Conservation (phyloP, 2,329 filamentous ascomycete genomes). For the Verticillium alfalfae region DNA sequence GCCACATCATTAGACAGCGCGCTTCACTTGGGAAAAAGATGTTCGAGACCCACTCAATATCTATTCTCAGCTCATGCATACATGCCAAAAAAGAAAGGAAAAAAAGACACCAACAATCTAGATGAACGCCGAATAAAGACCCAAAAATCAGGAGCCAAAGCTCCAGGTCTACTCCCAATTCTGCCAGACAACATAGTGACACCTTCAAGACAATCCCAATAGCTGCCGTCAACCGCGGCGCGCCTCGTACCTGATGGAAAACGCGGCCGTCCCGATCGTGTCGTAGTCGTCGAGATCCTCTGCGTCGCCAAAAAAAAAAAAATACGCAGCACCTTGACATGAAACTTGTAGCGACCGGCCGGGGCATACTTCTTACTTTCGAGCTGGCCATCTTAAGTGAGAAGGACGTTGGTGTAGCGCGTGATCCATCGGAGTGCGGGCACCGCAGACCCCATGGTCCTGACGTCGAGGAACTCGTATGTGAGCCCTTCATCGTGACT, state of each 20-base stretch:
- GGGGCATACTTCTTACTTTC: slow-evolving; percentile 40
- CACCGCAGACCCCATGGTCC: slow-evolving; percentile 33
- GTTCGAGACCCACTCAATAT: no score
- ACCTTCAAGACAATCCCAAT: no score
- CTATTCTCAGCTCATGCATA: no score
- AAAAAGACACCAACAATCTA: no score
- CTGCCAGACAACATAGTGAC: no score
- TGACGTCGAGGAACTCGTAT: slow-evolving; percentile 28
- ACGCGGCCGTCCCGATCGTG: slow-evolving; percentile 29
- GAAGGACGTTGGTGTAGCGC: slow-evolving; percentile 12
- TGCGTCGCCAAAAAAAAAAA: slow-evolving; percentile 45
- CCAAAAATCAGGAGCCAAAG: no score
- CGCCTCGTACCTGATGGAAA: slow-evolving; percentile 37
- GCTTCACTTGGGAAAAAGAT: no score
- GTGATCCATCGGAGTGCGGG: slow-evolving; percentile 11
- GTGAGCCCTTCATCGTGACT: slow-evolving; percentile 19
- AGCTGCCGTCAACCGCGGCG: neutral
- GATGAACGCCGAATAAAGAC: no score
- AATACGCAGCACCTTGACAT: slow-evolving; percentile 41
- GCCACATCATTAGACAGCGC: no score
- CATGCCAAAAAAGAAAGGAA: no score
- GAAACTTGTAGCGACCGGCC: slow-evolving; percentile 43
- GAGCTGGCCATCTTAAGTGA: slow-evolving; percentile 40
- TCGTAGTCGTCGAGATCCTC: slow-evolving; percentile 41
- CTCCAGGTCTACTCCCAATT: no score